phyloP scores from a whole-genome alignment of 129 eudicot genomes.

The Tagetes erecta region DNA sequence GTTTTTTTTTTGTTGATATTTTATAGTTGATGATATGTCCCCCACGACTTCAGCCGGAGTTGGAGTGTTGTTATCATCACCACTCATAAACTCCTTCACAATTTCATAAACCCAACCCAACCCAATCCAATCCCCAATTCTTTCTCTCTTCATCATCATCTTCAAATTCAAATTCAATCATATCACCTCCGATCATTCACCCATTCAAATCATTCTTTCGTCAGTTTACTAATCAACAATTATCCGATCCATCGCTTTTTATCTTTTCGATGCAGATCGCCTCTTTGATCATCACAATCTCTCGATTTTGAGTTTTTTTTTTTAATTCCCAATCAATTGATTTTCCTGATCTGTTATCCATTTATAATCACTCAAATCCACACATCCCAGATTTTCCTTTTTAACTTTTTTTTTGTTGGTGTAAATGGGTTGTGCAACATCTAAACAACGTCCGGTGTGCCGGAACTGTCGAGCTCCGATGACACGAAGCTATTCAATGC shows the following conservation, averaged over 20 bases:
- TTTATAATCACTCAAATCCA: neutral
- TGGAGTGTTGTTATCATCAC: constrained; percentile 39
- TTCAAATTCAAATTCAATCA: neutral
- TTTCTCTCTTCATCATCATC: neutral
- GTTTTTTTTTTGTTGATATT: neutral
- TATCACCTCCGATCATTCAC: neutral
- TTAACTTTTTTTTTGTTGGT: constrained; percentile 3
- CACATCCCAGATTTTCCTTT: neutral
- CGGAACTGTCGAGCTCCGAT: constrained; percentile 57
- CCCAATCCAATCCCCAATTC: no score
- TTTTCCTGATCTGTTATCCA: constrained; percentile 41
- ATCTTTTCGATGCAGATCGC: constrained; percentile 25
- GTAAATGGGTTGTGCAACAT: constrained; percentile 80
- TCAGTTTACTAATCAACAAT: constrained; percentile 17
- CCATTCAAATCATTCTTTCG: neutral
- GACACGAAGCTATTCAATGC: constrained; percentile 80
- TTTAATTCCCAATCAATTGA: constrained; percentile 24
- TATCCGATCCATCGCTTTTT: constrained; percentile 17
- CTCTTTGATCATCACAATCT: neutral
- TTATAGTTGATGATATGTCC: constrained; percentile 31
- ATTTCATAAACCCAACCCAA: neutral
- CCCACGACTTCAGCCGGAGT: constrained; percentile 38
- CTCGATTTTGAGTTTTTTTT: constrained; percentile 6
- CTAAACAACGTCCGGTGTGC: constrained; percentile 63
- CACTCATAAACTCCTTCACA: constrained; percentile 16